Evolutionary conservation across 108 stramenopile species (phyloP), one percentile per base, ranked within the genome.

Genomic region (Fragilaria radians): DNA sequence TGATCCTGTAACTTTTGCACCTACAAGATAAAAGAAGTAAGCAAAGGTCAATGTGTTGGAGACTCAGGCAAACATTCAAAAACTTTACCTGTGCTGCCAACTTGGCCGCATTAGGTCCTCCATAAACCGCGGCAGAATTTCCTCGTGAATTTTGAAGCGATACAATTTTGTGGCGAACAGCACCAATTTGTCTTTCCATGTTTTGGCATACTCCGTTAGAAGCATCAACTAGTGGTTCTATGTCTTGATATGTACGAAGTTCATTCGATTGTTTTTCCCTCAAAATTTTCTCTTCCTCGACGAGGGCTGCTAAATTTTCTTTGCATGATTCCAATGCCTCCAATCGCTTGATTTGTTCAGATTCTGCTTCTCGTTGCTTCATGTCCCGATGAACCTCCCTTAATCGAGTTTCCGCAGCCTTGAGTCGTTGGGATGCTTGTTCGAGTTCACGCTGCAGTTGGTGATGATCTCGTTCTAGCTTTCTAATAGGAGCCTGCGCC

Each of bases 111-210:
- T 77, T 78, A 42, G 73, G 69, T 23, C 54, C 67, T 7, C 89
- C 89, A 72, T 82, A 91, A 7, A 91, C 54, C 36, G 79, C 64
- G 21, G 87, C 52, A 7, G 82, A 72, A 60, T 75, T 80, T 0
- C 60, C 72, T n/a, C 70, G 70, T 17, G 66, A 64, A n/a, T 48
- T 28, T 54, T 84, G 54, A 46, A 88, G 54, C 22, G 67, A 74
- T 27, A 33, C 49, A 52, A 88, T 56, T 28, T 59, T 72, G 23
- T 63, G 29, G 27, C 76, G 51, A 17, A 86, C 70, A 23, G 66
- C 82, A 1, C 28, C 28, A 30, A 83, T 32, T 57, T 75, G 77
- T 23, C 46, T 42, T 55, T 77, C 59, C 0, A 67, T 61, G 21
- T 63, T 57, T 0, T 63, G 25, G 4, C 61, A 61, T 0, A 67